phyloP scores from a whole-genome alignment of 2,329 filamentous ascomycete genomes.

The Monosporascus sp. region DNA sequence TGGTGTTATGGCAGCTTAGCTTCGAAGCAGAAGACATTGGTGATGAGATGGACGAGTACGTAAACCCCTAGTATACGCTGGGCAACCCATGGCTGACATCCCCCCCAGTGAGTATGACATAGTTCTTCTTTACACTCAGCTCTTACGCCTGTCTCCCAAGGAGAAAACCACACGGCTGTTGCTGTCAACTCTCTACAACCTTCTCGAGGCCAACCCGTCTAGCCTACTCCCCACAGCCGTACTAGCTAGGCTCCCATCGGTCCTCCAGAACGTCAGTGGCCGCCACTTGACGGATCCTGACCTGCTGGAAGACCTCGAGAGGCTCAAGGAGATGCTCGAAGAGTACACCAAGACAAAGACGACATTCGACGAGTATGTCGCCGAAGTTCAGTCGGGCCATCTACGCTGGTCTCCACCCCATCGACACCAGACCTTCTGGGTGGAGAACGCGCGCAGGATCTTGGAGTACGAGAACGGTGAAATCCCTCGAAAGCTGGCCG shows the following conservation, averaged over 20 bases:
- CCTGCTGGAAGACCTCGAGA: constrained; percentile 56
- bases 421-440: constrained; percentile 82
- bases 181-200: constrained; percentile 82
- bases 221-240: constrained; percentile 78
- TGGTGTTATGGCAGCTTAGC: constrained; percentile 94
- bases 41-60: constrained; percentile 79
- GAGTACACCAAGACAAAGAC: constrained; percentile 67
- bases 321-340: constrained; percentile 57
- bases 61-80: constrained; percentile 6
- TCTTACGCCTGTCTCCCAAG: constrained; percentile 88
- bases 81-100: constrained; percentile 17
- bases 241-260: constrained; percentile 70
- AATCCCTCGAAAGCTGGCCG: constrained; percentile 74
- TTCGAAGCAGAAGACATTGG: constrained; percentile 76
- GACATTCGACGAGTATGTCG: constrained; percentile 84
- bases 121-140: constrained; percentile 83
- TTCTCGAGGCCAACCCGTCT: constrained; percentile 66
- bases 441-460: constrained; percentile 83
- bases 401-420: constrained; percentile 91
- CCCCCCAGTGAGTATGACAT: constrained; percentile 81
- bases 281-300: constrained; percentile 62
- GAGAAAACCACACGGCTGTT: constrained; percentile 95
- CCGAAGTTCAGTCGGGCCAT: constrained; percentile 80
- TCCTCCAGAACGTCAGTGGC: constrained; percentile 57
- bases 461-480: constrained; percentile 77